These are phyloP conservation scores for Sphaerulina musiva DNA, from an alignment of 2,329 filamentous ascomycete genomes.

Conservation along the genomic window DNA sequence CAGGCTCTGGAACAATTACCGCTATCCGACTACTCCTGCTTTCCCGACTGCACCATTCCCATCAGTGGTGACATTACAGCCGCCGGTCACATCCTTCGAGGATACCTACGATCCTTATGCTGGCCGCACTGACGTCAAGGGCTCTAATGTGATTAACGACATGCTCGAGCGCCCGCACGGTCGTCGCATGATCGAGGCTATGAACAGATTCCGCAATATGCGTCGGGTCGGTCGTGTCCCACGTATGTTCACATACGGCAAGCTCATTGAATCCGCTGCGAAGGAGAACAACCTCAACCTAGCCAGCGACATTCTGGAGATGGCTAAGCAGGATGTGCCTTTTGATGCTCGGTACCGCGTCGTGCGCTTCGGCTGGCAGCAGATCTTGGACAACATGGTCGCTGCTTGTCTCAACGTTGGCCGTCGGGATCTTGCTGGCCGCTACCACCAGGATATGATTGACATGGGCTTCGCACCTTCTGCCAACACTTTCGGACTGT, in stretches of 20 bases:
- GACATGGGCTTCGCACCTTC: slow-evolving; percentile 87
- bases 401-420: slow-evolving; percentile 80
- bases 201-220: slow-evolving; percentile 84
- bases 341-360: slow-evolving; percentile 75
- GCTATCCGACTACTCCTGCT: slow-evolving; percentile 41
- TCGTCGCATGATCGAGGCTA: slow-evolving; percentile 65
- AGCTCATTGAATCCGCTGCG: slow-evolving; percentile 84
- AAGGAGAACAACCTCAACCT: slow-evolving; percentile 76
- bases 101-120: slow-evolving; percentile 89
- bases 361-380: slow-evolving; percentile 92
- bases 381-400: slow-evolving; percentile 93
- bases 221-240: slow-evolving; percentile 85
- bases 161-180: slow-evolving; percentile 75
- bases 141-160: slow-evolving; percentile 83
- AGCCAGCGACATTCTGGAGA: slow-evolving; percentile 78
- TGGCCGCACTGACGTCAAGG: slow-evolving; percentile 84
- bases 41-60: slow-evolving; percentile 49
- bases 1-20: slow-evolving; percentile 54
- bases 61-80: slow-evolving; percentile 40
- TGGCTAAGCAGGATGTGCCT: slow-evolving; percentile 85
- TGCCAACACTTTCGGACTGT: slow-evolving; percentile 94
- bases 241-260: slow-evolving; percentile 93
- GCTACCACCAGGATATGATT: slow-evolving; percentile 85
- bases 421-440: slow-evolving; percentile 70
- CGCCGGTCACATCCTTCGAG: slow-evolving; percentile 55